phyloP scores from a whole-genome alignment of 495 filamentous ascomycete genomes.

The Arthonia radiata region DNA sequence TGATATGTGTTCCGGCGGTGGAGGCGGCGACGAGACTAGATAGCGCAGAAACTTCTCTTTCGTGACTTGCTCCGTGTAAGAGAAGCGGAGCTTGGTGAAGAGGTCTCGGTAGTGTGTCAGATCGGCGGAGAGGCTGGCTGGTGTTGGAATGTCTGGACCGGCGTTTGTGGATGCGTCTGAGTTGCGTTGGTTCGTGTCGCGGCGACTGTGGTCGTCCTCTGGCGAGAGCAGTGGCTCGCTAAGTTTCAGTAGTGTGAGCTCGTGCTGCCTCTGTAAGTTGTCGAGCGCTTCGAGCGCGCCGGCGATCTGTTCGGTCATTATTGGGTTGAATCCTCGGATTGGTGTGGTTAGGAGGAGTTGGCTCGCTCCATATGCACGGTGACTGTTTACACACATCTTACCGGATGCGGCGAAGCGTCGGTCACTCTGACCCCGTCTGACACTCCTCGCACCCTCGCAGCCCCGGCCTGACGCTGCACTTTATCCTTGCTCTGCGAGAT shows the following conservation, averaged over 20 bases:
- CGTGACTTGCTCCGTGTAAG: slow-evolving; percentile 62
- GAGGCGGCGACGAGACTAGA: slow-evolving; percentile 64
- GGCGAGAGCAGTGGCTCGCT: slow-evolving; percentile 42
- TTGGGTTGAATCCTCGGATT: too few species aligned
- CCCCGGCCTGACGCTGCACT: too few species aligned
- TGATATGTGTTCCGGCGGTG: slow-evolving; percentile 61
- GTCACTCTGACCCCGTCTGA: too few species aligned
- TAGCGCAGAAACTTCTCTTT: slow-evolving; percentile 58
- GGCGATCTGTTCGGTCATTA: too few species aligned
- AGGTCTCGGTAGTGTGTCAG: slow-evolving; percentile 78
- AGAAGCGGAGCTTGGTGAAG: slow-evolving; percentile 89
- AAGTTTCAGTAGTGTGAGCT: slow-evolving; percentile 48
- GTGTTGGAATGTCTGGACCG: slow-evolving; percentile 39
- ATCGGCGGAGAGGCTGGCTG: slow-evolving; percentile 57
- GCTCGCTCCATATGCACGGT: too few species aligned
- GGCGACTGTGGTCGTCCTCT: slow-evolving; percentile 18
- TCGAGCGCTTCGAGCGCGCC: slow-evolving; percentile 6
- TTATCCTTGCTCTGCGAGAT: too few species aligned
- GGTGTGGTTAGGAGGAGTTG: too few species aligned
- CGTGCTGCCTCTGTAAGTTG: slow-evolving; percentile 20
- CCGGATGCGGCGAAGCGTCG: too few species aligned
- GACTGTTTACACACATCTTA: too few species aligned
- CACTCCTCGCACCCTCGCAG: too few species aligned
- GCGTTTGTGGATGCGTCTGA: slow-evolving; percentile 40
- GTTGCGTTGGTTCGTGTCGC: slow-evolving; percentile 6